Base-by-base conservation (phyloP, 345 rosid species). In the Eutrema heterophyllum region DNA sequence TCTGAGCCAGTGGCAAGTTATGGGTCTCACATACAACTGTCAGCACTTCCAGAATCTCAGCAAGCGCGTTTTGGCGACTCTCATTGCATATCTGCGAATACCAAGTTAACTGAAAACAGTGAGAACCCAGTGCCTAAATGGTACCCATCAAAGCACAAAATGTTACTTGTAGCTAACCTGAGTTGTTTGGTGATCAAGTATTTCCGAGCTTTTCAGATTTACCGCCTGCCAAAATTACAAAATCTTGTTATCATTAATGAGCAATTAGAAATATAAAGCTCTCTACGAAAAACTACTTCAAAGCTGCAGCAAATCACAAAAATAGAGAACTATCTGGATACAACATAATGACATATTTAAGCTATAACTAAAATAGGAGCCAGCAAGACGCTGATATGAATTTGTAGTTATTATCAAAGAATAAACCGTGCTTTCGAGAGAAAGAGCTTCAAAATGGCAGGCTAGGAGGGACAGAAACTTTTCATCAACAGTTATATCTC, bases 1-100 rank as follows among this genome's bases (percentile, higher is more conserved):
- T 93, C 84, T 93, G 98, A 79, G 98, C 98, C 83, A 93, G 74
- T 68, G 97, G 97, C 58, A 93, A 78, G 71, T 91, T 90, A 77
- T 89, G 85, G 29, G 92, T 86, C 81, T 93, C 98, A 33, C 98
- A 90, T 13, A 85, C 86, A 65, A 83, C 86, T n/a, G 97, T 85
- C 76, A 91, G 74, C 74, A 93, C 89, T 90, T 93, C 98, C 57
- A 90, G 80, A 80, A 93, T 93, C 74, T 91, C 97, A 24, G 90
- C 88, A 72, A 93, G 83, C 1, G 97, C 98, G 68, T 85, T 88
- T 80, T 89, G 93, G n/a, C 97, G 92, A 61, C 88, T 88, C 81
- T 83, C 91, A 46, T 91, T 90, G 83, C 97, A 93, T 66, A 93
- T 93, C 98, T 93, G 92, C 72, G 73, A 4, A 52, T 26, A 16